Evolutionary conservation across 306 rosid genomes (phyloP), one percentile per base, ranked within the genome.

Genomic region (Citrullus amarus): DNA sequence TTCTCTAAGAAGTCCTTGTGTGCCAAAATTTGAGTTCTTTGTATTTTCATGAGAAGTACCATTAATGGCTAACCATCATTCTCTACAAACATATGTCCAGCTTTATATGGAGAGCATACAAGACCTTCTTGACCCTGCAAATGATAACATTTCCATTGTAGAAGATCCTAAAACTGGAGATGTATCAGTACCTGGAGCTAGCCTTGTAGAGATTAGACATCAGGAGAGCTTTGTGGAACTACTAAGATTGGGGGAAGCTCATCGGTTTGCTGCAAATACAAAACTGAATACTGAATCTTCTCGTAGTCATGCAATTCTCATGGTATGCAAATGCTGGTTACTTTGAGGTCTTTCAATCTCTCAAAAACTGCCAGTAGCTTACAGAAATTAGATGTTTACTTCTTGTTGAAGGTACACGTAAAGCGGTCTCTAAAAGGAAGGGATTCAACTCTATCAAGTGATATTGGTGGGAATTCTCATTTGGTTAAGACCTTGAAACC

Each of bases 101-200:
- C 99, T 96, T 78, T 96, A 96, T 86, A 96, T 96, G 98, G 99
- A 96, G 88, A 91, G 94, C 55, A 89, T 96, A 82, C 98, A 92
- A 78, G 98, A 96, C 84, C 90, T 96, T 58, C 97, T 93, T 78
- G 96, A 92, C 87, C 99, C 99, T 16, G 67, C 96, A 70, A 96
- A 96, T 76, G 99, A 93, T 85, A 92, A 91, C 83, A 96, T 96
- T 78, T 57, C 97, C 77, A 91, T 96, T 3, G 86, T 90, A 67
- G 99, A 96, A 82, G 98, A 96, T 88, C 98, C 97, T 55, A 96
- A 92, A 89, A 90, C 97, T 15, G 98, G 98, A 15, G 98, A 96
- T 90, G 98, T 96, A 80, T 92, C 99, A 10, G 67, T 96, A 68
- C 99, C 98, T 34, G 99, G 99, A 80, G 99, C 97, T 79, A 96